Percentiles rank a stretch among this genome's conserved stretches.
phyloP scores from a whole-genome alignment of 139 green algal species.

The Chlorella sp. region DNA sequence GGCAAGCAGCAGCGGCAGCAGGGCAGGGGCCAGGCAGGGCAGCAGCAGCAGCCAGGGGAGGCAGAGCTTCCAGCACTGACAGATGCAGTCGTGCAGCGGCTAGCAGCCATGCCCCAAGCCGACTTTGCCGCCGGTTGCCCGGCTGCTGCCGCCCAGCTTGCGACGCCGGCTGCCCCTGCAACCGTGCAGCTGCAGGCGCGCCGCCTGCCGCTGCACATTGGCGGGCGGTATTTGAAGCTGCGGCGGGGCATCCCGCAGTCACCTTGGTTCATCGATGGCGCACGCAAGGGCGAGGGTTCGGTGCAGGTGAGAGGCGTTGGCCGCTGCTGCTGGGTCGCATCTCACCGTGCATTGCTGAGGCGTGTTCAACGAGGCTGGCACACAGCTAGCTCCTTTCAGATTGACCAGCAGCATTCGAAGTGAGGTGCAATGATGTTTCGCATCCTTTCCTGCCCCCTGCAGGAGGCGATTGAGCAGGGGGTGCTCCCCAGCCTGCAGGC shows the following conservation, averaged over 20 bases:
- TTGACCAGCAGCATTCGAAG: no score
- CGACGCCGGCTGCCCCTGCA: background rate
- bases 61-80: background rate
- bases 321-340: no score
- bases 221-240: slow-evolving; percentile 44
- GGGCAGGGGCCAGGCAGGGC: background rate
- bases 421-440: no score
- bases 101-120: background rate
- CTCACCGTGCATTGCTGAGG: no score
- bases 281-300: slow-evolving; percentile 43
- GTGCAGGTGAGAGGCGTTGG: background rate
- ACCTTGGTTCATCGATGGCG: slow-evolving; percentile 59
- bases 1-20: background rate
- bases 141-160: background rate
- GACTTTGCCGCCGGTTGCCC: slow-evolving; percentile 10
- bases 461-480: slow-evolving; percentile 51
- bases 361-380: no score
- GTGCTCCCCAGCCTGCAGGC: slow-evolving; percentile 46
- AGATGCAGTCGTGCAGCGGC: slow-evolving; percentile 4
- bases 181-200: background rate
- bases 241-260: slow-evolving; percentile 51
- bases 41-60: slow-evolving; percentile 9
- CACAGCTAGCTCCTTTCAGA: no score
- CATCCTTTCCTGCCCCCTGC: background rate
- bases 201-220: slow-evolving; percentile 15